Base-by-base conservation (phyloP, 345 rosid species). In the Orychophragmus violaceus region DNA sequence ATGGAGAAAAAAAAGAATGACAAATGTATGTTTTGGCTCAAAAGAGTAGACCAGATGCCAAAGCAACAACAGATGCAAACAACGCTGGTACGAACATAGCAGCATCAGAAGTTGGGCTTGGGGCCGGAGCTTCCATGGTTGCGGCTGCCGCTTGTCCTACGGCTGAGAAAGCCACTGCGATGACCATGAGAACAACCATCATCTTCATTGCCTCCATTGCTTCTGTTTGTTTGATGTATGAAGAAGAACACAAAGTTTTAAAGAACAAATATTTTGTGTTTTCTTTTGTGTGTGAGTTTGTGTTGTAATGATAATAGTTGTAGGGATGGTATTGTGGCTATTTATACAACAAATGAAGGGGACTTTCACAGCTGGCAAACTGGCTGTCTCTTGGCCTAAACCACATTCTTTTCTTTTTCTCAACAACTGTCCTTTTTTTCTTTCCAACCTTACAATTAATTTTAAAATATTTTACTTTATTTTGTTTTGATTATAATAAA, bases 61-160 rank as follows among this genome's bases (percentile, higher is more conserved):
- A 62, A 66, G 76, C 76, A 60, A 62, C 70, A 48, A 71, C 16
- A 16, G 80, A 66, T 24, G 69, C 80, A 71, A 76, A 66, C 69
- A 76, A 61, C 28, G 80, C 62, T 6, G 80, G 76, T 22, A 60
- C 62, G 33, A 76, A 76, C 60, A 66, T 45, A 46, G 76, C 12
- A 54, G 70, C 80, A 55, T 76, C 80, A 61, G 80, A 76, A 53
- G 80, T 69, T 65, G 80, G 80, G 51, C 73, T 71, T 35, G 76
- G 80, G 33, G 80, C 80, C 0, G 80, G 80, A 46, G 80, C 69
- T 53, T 65, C 74, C 58, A 70, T 60, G 35, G 79, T 70, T 9
- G 76, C 29, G 0, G 76, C 72, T 5, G 30, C 39, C 3, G 21
- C 76, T 48, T 54, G 51, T 50, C 48, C 64, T 12, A 53, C 23